phyloP scores from a whole-genome alignment of 2,329 filamentous ascomycete species.

The Colletotrichum eleusines region DNA sequence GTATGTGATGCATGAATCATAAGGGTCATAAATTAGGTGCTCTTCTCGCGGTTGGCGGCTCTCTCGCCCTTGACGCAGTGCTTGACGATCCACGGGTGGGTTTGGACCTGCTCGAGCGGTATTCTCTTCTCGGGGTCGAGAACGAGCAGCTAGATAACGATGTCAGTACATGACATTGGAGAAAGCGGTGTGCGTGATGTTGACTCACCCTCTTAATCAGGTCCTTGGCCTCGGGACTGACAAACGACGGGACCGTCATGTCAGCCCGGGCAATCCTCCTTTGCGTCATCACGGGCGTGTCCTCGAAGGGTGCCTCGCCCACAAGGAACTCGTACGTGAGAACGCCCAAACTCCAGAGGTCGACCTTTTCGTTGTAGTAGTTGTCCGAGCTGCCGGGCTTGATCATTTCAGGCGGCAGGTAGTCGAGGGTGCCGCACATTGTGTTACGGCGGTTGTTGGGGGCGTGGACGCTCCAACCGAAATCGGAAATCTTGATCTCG shows the following conservation, averaged over 20 bases:
- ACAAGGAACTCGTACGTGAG: constrained; percentile 96
- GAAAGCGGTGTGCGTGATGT: neutral
- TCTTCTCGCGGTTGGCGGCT: constrained; percentile 63
- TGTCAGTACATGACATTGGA: constrained; percentile 36
- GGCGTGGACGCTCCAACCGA: constrained; percentile 98
- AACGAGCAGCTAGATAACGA: constrained; percentile 77
- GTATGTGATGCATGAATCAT: constrained; percentile 42
- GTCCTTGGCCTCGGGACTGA: constrained; percentile 90
- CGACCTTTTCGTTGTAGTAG: constrained; percentile 94
- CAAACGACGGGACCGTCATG: constrained; percentile 91
- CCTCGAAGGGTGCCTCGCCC: constrained; percentile 96
- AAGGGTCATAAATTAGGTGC: constrained; percentile 44
- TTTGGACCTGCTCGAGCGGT: constrained; percentile 86
- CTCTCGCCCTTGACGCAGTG: constrained; percentile 81
- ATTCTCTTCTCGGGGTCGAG: constrained; percentile 95
- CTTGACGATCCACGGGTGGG: constrained; percentile 97
- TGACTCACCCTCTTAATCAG: constrained; percentile 85
- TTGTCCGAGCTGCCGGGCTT: constrained; percentile 84
- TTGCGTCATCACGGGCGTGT: constrained; percentile 94
- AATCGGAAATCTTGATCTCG: constrained; percentile 98
- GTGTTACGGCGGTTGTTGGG: constrained; percentile 94
- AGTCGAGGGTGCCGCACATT: constrained; percentile 97
- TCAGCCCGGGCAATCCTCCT: constrained; percentile 88
- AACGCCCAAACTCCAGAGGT: constrained; percentile 95
- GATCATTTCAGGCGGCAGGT: constrained; percentile 98